Conservation (phyloP, 768 basidiomycete genomes). For the Termitomyces sp. region DNA sequence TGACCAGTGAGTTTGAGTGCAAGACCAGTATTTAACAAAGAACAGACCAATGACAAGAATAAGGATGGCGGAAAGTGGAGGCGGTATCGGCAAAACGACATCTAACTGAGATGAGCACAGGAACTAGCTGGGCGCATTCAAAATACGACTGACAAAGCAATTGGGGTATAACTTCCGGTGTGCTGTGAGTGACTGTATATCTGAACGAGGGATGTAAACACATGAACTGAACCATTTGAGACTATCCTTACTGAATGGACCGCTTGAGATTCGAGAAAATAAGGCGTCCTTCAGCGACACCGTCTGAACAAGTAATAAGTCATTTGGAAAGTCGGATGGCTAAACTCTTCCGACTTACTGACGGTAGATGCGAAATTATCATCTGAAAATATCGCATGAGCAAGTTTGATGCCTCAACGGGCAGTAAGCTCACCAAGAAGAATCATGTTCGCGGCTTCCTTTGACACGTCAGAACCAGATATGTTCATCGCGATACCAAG, state of each 20-base stretch:
- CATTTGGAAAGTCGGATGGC: neutral
- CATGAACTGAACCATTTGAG: neutral
- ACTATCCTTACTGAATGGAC: conserved; percentile 52
- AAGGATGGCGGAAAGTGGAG: conserved; percentile 62
- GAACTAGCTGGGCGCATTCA: neutral
- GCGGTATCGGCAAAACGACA: conserved; percentile 63
- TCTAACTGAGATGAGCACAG: conserved; percentile 28
- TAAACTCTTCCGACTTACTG: conserved; percentile 35
- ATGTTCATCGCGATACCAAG: conserved; percentile 75
- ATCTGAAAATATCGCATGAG: conserved; percentile 29
- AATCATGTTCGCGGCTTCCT: conserved; percentile 75
- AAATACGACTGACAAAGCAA: conserved; percentile 45
- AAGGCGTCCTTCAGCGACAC: conserved; percentile 63
- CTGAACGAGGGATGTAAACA: conserved; percentile 20
- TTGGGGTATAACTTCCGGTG: conserved; percentile 67
- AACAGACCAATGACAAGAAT: conserved; percentile 63
- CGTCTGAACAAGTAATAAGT: conserved; percentile 34
- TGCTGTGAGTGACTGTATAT: conserved; percentile 63
- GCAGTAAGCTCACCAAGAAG: conserved; percentile 41
- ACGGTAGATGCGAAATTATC: conserved; percentile 74
- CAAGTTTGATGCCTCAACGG: neutral
- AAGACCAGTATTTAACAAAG: neutral
- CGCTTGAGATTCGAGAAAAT: conserved; percentile 70
- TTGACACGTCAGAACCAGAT: conserved; percentile 69
- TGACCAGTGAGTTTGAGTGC: neutral